Evolutionary conservation across 2,329 filamentous ascomycete genomes (phyloP), one percentile per base, ranked within the genome.

Genomic region (Daldinia eschscholtzii): DNA sequence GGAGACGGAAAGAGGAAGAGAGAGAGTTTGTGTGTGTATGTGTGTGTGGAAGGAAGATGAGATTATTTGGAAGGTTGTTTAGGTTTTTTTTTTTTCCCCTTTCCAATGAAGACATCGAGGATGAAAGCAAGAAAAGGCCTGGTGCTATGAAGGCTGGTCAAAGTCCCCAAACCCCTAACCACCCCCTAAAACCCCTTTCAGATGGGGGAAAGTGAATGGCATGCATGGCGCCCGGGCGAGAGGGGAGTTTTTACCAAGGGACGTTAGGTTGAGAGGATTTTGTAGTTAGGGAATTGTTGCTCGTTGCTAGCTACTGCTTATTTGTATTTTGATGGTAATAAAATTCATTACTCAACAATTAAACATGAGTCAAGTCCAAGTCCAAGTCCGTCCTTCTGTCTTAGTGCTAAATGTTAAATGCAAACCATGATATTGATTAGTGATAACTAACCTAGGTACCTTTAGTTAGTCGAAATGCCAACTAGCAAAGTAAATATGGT

Each of bases 81-180:
- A 39, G 10, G 15, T 13, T 4, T 39, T 39, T 13, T 4, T 39
- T 13, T 10, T 42, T 30, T 18, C 57, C 20, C 33, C 33, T 35
- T 35, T 35, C 33, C 20, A 23, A 23, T 23, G 15, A 28, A 48
- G 23, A 56, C 13, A 48, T 48, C 44, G 35, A 39, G 35, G 48
- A 56, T 33, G 26, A 35, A 35, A 35, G 33, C 33, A 30, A 52
- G n/a, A 53, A 42, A 37, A 65, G 58, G 65, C 64, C 64, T 67
- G 64, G 64, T 48, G 64, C 64, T 67, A 55, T 57, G 42, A 62
- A 58, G 64, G 61, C 64, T 66, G 35, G 59, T 66, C 48, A 61
- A 61, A 48, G 7, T 33, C 28, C 46, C 20, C 20, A 23, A 23
- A 23, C 20, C 7, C 46, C 20, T 18, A 39, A 13, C 41, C 41